These are phyloP conservation scores for Kuraishia capsulata DNA, from an alignment of 805 yeast species.

Conservation along the genomic window DNA sequence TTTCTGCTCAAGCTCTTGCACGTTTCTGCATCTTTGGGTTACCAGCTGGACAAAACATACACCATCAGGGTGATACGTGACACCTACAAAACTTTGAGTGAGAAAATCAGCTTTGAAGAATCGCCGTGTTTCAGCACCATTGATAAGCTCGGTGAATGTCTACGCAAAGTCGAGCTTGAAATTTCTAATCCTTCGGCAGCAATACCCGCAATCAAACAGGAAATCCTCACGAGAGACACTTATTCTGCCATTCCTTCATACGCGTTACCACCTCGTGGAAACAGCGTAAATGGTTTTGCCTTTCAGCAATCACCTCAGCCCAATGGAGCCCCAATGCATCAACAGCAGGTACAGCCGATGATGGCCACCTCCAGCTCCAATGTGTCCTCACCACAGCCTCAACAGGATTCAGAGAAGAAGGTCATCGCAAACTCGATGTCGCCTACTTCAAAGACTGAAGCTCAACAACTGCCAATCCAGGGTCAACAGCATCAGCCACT, in stretches of 20 bases:
- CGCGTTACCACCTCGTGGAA: no score
- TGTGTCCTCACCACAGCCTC: not conserved
- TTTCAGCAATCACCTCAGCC: no score
- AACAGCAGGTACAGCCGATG: no score
- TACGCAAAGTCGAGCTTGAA: not conserved
- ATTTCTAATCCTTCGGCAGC: not conserved
- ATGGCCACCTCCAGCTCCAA: not conserved
- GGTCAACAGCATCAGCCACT: not conserved
- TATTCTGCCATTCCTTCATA: no score
- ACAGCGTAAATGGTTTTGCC: no score
- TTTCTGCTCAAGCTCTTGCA: slow-evolving; percentile 1
- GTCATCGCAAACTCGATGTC: no score
- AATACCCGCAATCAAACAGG: not conserved
- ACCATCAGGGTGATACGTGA: not conserved
- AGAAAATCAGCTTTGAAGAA: not conserved
- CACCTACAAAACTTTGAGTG: not conserved
- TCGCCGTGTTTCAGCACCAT: slow-evolving; percentile 1
- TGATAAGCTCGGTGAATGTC: not conserved
- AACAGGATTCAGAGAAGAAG: no score
- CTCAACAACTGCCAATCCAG: no score
- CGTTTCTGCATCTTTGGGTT: not conserved
- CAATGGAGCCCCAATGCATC: no score
- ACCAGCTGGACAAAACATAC: not conserved
- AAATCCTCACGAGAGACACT: no score
- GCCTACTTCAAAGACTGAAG: no score